Base-by-base conservation (phyloP, 2,329 filamentous ascomycete species). In the Bipolaris oryzae region DNA sequence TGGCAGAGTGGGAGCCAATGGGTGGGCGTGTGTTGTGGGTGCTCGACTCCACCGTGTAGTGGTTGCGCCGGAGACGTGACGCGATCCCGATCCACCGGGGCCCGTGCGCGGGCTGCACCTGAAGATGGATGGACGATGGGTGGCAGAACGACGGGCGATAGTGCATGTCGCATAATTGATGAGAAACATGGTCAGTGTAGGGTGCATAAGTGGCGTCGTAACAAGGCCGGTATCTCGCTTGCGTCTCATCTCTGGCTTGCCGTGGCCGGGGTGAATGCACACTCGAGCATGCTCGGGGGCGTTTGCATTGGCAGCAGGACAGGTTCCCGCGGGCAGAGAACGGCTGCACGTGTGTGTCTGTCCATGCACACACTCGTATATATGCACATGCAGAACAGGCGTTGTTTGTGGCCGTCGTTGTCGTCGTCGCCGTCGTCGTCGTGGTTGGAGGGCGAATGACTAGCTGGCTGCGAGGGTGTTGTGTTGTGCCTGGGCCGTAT, bases 191-290 rank as follows among this genome's bases (percentile, higher is more conserved):
- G n/a, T 35, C 50, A 44, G 21, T 23, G 35, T 42, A 46, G 33
- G n/a, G 31, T 51, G 53, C 53, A 55, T 57, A 51, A 53, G 43
- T 43, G 46, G 54, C 54, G 48, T 15, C 25, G 49, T 35, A 55
- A 15, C 39, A 56, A 48, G 49, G 48, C 37, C 35, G 33, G 20
- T 37, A 53, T 53, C 25, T 53, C 57, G 57, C 53, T 57, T 53
- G 41, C 39, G 57, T 57, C 57, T 60, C 57, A 54, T 20, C 21
- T 51, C 53, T 35, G 50, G 47, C 47, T 43, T 47, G 33, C 47
- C 38, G 49, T 54, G 42, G 18, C 52, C 46, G 25, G 52, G 55
- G 45, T 39, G 58, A 48, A n/a, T 45, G 43, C n/a, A 28, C 33
- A 13, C 25, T 31, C 20, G 2, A 13, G 20, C 11, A 10, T 28